Evolutionary conservation across 371 early-diverging fungal species (phyloP), one percentile per base, ranked within the genome.

Genomic region (Dichotomocladium elegans): DNA sequence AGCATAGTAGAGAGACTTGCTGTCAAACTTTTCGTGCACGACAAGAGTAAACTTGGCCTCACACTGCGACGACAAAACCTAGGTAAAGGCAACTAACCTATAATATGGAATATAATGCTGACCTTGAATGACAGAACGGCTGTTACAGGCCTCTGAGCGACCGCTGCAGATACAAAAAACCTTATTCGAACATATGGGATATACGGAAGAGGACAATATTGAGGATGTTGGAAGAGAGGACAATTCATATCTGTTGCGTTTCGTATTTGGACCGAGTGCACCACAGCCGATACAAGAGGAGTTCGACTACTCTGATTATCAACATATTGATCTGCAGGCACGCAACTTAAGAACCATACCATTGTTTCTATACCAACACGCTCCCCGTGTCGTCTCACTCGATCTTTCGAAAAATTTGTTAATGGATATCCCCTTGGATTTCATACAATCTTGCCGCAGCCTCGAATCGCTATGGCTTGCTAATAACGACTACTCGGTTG

Each of bases 151-250:
- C 3, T 70, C 75, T 44, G 93, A 93, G 61, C 74, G 83, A 3
- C 93, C 93, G 1, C 74, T 89, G 12, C 74, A 76, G 27, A 80
- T 91, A 22, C 80, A 89, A 45, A 87, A 87, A 48, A 63, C 64
- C 43, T 67, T 83, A 21, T 64, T 91, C 43, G 80, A 85, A 58
- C 86, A 88, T 56, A 87, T 88, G 70, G 93, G 93, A 3, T 93
- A 93, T 47, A 81, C 83, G 11, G 83, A 82, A 22, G 67, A 81
- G 27, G 93, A 94, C 64, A 85, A 79, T 47, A 77, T 92, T 35
- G 86, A 88, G 33, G 81, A 86, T 21, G 72, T 87, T 12, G 88
- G 86, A 8, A 72, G 90, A 44, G 91, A 91, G 50, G 91, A 92
- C 62, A 87, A 90, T 62, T 84, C 88, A 29, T 92, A 92, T 51